Conservation (phyloP, 2,329 filamentous ascomycete genomes). For the Aspergillus aculeatinus region DNA sequence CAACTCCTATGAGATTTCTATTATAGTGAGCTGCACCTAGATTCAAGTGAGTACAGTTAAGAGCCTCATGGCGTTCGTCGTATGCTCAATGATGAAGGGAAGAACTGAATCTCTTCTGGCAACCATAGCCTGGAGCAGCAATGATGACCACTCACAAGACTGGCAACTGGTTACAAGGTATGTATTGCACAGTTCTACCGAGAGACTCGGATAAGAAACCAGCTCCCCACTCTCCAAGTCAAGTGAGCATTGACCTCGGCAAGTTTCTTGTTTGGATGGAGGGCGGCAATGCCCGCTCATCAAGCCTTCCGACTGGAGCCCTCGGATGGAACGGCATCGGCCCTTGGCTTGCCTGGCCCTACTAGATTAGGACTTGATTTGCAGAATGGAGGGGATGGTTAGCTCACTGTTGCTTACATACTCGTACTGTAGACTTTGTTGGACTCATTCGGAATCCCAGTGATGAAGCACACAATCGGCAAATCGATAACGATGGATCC, state of each 20-base stretch:
- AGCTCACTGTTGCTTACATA: too few relatives aligned
- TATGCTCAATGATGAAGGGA: too few relatives aligned
- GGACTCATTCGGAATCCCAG: neutral
- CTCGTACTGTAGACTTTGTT: too few relatives aligned
- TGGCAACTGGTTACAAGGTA: neutral
- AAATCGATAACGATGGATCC: neutral
- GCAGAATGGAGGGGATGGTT: too few relatives aligned
- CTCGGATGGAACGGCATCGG: neutral
- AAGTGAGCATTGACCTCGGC: neutral
- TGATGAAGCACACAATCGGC: neutral
- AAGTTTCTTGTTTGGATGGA: neutral
- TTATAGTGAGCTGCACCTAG: too few relatives aligned
- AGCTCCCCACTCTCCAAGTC: neutral
- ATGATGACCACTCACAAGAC: neutral
- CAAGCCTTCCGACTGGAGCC: neutral
- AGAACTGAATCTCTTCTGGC: too few relatives aligned
- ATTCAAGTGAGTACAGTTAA: too few relatives aligned
- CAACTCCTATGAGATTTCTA: too few relatives aligned
- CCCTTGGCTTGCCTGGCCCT: neutral
- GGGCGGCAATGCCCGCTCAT: neutral
- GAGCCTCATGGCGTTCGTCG: too few relatives aligned
- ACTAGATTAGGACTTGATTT: neutral
- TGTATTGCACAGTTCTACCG: neutral
- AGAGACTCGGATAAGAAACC: neutral
- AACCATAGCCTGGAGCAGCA: too few relatives aligned